phyloP scores from a whole-genome alignment of 345 rosid species.

The Aethionema arabicum region DNA sequence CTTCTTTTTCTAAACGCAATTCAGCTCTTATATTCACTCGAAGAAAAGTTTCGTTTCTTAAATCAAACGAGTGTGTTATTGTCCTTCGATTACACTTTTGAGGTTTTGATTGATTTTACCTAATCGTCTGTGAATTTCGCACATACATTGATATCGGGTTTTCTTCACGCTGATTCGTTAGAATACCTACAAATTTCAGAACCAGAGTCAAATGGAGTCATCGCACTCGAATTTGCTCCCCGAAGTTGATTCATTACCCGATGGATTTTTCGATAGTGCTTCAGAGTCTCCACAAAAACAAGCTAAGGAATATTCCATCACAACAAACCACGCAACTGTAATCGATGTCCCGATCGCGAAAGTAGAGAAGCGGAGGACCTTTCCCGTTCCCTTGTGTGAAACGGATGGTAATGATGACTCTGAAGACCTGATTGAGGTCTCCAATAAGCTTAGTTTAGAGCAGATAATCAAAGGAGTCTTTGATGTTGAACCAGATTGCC shows the following conservation, averaged over 20 bases:
- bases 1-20: too few relatives aligned
- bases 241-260: constrained; percentile 87
- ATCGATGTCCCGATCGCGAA: constrained; percentile 36
- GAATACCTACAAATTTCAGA: constrained; percentile 4
- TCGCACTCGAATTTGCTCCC: constrained; percentile 67
- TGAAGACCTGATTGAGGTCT: constrained; percentile 36
- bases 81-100: too few relatives aligned
- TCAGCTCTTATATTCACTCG: too few relatives aligned
- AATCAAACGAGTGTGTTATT: too few relatives aligned
- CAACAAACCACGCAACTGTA: constrained; percentile 27
- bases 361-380: constrained; percentile 49
- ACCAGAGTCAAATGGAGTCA: constrained; percentile 56
- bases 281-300: constrained; percentile 44
- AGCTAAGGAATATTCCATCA: constrained; percentile 29
- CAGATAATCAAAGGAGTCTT: constrained; percentile 37
- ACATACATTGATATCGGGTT: neutral
- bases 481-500: constrained; percentile 3
- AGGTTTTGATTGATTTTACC: neutral
- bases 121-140: neutral
- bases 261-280: constrained; percentile 84
- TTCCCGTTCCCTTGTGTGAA: constrained; percentile 69
- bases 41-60: too few relatives aligned
- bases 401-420: constrained; percentile 45
- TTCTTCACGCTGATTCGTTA: constrained; percentile 20
- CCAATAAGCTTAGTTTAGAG: constrained; percentile 31